Evolutionary conservation across 2,329 filamentous ascomycete genomes (phyloP).

Genomic region (Ophiosphaerella korrae): DNA sequence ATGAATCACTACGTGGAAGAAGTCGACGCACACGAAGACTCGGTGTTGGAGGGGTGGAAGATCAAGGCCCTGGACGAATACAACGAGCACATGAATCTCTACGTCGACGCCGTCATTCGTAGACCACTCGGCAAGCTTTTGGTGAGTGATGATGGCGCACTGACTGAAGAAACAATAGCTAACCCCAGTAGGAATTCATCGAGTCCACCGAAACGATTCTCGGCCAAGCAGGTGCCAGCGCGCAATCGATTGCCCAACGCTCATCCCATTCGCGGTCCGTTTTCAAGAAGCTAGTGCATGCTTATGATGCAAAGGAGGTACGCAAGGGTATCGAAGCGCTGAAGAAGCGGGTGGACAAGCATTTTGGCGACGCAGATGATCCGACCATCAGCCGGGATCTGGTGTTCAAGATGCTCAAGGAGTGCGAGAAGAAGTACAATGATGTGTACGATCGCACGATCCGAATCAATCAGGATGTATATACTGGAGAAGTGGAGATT

Average conservation of each 20-base stretch:
- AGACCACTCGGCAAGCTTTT: constrained; percentile 87
- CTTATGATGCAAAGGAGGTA: constrained; percentile 83
- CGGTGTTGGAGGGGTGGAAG: constrained; percentile 82
- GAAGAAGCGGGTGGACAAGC: constrained; percentile 92
- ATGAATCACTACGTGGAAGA: constrained; percentile 98
- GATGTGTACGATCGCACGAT: constrained; percentile 57
- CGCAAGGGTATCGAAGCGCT: constrained; percentile 88
- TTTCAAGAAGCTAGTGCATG: constrained; percentile 83
- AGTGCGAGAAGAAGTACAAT: constrained; percentile 63
- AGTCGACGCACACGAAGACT: constrained; percentile 74
- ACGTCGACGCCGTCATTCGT: constrained; percentile 85
- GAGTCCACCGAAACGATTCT: constrained; percentile 81
- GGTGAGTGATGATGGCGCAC: constrained; percentile 39
- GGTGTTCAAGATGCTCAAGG: constrained; percentile 64
- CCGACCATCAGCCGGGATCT: constrained; percentile 65
- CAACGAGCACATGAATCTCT: constrained; percentile 83
- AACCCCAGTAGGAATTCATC: constrained; percentile 69
- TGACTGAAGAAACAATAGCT: background rate
- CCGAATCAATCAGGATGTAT: constrained; percentile 50
- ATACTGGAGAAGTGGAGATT: constrained; percentile 53
- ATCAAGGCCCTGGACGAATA: constrained; percentile 78
- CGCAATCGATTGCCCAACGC: constrained; percentile 71
- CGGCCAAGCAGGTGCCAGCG: constrained; percentile 58
- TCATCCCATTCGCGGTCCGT: constrained; percentile 80
- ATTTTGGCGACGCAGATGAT: constrained; percentile 90